Evolutionary conservation across 73 alveolate genomes (phyloP).

Genomic region (Paramecium pentaurelia): DNA sequence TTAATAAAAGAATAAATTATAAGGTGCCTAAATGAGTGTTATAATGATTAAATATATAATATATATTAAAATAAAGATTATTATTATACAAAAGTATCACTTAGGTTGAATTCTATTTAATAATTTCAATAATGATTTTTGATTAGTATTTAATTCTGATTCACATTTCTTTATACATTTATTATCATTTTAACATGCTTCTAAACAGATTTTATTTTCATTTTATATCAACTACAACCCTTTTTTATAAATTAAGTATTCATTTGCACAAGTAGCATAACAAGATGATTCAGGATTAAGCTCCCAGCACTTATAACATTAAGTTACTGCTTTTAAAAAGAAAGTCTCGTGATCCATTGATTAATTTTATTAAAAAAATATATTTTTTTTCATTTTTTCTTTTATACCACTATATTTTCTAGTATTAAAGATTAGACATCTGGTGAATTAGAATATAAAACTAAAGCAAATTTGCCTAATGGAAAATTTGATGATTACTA

Average conservation of each 20-base stretch:
- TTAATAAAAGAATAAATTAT: background rate
- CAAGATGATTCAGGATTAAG: background rate
- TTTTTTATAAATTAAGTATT: background rate
- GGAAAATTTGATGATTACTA: background rate
- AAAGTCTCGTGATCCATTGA: background rate
- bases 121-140: background rate
- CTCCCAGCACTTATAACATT: background rate
- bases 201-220: background rate
- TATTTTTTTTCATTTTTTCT: background rate
- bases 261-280: background rate
- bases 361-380: background rate
- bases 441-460: background rate
- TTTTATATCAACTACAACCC: background rate
- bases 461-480: background rate
- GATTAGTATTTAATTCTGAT: background rate
- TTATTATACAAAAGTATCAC: background rate
- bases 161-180: background rate
- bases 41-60: background rate
- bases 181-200: background rate
- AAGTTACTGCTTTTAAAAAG: background rate
- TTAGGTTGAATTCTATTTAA: background rate
- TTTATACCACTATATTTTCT: background rate
- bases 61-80: background rate
- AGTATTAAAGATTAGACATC: background rate
- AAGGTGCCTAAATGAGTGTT: background rate